Evolutionary conservation across 2,329 filamentous ascomycete species (phyloP).

Genomic region (Colletotrichum siamense): DNA sequence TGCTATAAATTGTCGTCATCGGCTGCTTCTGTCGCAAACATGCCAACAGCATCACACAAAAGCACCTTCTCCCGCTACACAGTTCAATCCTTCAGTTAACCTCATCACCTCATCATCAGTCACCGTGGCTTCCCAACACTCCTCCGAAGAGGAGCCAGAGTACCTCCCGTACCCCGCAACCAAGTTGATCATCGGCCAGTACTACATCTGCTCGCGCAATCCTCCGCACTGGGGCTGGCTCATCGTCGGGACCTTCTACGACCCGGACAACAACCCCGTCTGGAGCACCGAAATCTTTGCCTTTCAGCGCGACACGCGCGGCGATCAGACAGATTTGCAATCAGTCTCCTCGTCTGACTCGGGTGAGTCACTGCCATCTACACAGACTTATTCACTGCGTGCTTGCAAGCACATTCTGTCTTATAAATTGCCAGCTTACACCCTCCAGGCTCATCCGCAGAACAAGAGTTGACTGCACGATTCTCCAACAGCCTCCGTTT

Average conservation of each 20-base stretch:
- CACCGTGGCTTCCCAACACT: conserved; percentile 7
- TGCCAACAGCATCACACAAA: neutral
- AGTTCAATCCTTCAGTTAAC: neutral
- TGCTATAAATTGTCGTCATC: neutral
- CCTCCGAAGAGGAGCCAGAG: neutral
- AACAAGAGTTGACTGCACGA: neutral
- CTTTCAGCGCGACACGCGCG: neutral
- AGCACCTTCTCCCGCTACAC: neutral
- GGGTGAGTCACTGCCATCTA: conserved; percentile 10
- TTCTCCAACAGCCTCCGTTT: neutral
- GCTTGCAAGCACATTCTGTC: neutral
- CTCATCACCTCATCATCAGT: neutral
- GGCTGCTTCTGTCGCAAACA: neutral
- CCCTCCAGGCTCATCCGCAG: neutral
- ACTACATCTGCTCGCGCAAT: conserved; percentile 36
- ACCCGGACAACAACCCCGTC: conserved; percentile 41
- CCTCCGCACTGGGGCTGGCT: conserved; percentile 50
- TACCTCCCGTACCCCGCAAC: conserved; percentile 50
- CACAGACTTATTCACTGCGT: neutral
- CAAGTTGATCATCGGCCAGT: conserved; percentile 50
- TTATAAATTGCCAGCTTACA: neutral
- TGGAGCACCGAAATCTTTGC: conserved; percentile 53
- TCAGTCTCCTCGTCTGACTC: neutral
- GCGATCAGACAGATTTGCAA: neutral
- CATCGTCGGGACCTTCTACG: conserved; percentile 52